Evolutionary conservation across 805 yeast genomes (phyloP).

Genomic region (Wickerhamomyces ciferrii): DNA sequence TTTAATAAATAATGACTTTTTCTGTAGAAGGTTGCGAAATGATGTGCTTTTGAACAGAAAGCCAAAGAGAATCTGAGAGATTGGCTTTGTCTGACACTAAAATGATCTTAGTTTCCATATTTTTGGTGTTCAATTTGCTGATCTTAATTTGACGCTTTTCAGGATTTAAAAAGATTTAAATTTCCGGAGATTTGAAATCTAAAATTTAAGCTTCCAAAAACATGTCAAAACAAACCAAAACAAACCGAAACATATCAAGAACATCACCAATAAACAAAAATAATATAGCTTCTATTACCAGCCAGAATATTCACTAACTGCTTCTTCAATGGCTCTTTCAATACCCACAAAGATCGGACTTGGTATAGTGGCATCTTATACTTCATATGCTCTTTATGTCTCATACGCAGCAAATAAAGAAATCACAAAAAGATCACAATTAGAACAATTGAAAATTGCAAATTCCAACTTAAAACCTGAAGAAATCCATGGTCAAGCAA

Average conservation of each 20-base stretch:
- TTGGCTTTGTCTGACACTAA: too few species aligned
- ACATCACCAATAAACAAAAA: not conserved
- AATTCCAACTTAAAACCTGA: conserved; percentile 12
- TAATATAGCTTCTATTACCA: not conserved
- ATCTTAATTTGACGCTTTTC: not conserved
- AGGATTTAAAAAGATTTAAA: not conserved
- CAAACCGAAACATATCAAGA: not conserved
- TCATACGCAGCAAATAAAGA: conserved; percentile 49
- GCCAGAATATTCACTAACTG: not conserved
- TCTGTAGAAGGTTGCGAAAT: not conserved
- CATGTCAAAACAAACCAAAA: not conserved
- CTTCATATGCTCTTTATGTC: conserved; percentile 61
- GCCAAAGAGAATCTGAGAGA: too few species aligned
- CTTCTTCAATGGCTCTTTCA: not conserved
- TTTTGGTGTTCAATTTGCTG: not conserved
- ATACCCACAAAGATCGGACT: conserved; percentile 17
- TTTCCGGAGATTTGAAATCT: not conserved
- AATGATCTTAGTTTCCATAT: too few species aligned
- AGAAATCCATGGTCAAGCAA: conserved; percentile 10
- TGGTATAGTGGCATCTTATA: conserved; percentile 40
- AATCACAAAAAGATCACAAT: conserved; percentile 38
- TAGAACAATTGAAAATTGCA: conserved; percentile 16
- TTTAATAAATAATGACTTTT: too few species aligned
- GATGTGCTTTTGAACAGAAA: too few species aligned
- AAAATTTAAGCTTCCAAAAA: too few species aligned